Evolutionary conservation across 129 eudicot species (phyloP), one percentile per base, ranked within the genome.

Genomic region (Tagetes erecta): DNA sequence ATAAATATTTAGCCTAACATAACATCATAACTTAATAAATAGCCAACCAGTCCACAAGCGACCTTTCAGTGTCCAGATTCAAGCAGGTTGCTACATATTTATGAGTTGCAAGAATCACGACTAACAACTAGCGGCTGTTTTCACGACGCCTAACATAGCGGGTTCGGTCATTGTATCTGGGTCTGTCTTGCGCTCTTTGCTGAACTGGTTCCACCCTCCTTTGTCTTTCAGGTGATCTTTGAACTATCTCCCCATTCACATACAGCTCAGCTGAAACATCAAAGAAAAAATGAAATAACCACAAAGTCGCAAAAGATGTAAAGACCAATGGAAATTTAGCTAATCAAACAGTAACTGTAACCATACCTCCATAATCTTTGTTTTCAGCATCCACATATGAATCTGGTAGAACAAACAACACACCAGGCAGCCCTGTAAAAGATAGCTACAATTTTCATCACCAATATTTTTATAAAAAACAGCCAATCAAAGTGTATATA

Each of bases 381-480:
- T 95, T 86, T 84, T 91, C 97, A 46, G 96, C 85, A 82, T 95
- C 99, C 68, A 95, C 99, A 78, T 95, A 95, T n/a, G 99, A 95
- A 82, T 95, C 97, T 0, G 97, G 99, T 13, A 95, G 92, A 40
- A 94, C 96, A 80, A 95, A 95, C n/a, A 95, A 85, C 60, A 95
- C 99, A 39, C 99, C 97, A 72, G 99, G 99, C 74, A 91, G 67
- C 45, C 91, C 97, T 94, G 92, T 64, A 71, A 14, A 71, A 81
- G 6, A 38, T 39, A 31, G 35, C 40, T 14, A 59, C 2, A 37
- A 40, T 4, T 41, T 58, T 69, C 1, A 53, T 50, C 50, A 56
- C 20, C 6, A 1, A 33, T 7, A 33, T 7, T 39, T 34, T 10
- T 39, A 2, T 39, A 39, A 39, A 39, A 36, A 63, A 6, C 33